Evolutionary conservation across 2,329 filamentous ascomycete genomes (phyloP), one percentile per base, ranked within the genome.

Genomic region (Venturia aucupariae): DNA sequence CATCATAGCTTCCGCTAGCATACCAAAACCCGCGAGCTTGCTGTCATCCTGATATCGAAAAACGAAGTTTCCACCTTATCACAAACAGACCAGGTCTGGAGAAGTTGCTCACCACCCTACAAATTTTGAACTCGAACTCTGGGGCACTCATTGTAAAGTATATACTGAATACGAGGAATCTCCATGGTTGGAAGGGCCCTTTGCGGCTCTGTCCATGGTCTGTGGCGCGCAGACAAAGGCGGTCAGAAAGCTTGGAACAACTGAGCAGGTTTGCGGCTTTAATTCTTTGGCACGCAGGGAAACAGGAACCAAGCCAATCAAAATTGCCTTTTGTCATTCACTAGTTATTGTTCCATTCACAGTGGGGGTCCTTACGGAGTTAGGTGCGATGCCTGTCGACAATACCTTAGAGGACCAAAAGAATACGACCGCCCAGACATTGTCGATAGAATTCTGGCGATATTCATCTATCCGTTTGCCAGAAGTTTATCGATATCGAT

Each of bases 241-340:
- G 51, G 51, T 57, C 51, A 57, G 51, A n/a, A 22, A 22, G n/a
- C 51, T n/a, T 57, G 51, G 27, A 35, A n/a, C 35, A 17, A 51
- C 17, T 57, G 30, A 57, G 51, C 35, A 57, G 51, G 51, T 32
- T 57, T 57, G 51, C 51, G 51, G 48, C 51, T 32, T 32, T 57
- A 57, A 57, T 57, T 19, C 51, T 6, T 4, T 22, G 30, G 7
- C 30, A 35, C 51, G 51, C 51, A 35, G 27, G 51, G 51, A 2
- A 35, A 19, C 30, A 57, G 30, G 30, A 35, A 57, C 19, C 15
- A 5, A 22, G 19, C 51, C 51, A 57, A 57, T 57, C 51, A 57
- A 35, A 57, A 35, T 35, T 57, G 22, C 46, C 27, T 51, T 27
- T 51, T 27, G 22, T 48, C 46, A 48, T 48, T 27, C 22, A 27